A percentile compares a stretch with the other conserved stretches of the same genome.
phyloP scores from a whole-genome alignment of 1,284 basidiomycete species.

The Moesziomyces globuligerus region DNA sequence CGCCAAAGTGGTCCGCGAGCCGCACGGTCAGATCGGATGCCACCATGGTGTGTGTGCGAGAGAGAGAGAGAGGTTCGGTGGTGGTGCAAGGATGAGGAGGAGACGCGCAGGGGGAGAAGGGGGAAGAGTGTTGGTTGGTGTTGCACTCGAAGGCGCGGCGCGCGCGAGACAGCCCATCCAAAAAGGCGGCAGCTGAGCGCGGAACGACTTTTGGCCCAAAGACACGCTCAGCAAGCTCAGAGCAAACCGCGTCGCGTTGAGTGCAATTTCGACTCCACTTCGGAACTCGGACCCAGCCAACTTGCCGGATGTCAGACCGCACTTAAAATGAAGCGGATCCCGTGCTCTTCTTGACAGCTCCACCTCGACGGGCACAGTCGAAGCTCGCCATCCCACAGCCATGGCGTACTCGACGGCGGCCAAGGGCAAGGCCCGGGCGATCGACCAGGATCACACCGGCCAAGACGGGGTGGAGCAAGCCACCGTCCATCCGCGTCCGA shows the following conservation, averaged over 20 bases:
- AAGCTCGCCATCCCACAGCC: neutral
- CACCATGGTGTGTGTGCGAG: conserved; percentile 6
- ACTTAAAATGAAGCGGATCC: no score
- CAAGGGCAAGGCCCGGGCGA: conserved; percentile 29
- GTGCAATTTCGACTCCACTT: neutral
- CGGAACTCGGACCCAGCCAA: conserved; percentile 15
- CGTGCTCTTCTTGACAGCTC: no score
- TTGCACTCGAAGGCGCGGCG: conserved; percentile 3
- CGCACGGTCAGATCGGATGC: conserved; percentile 26
- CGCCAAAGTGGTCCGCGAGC: conserved; percentile 36
- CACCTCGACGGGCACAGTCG: no score
- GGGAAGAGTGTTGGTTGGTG: neutral
- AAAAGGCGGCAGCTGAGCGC: conserved; percentile 1
- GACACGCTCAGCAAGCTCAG: no score
- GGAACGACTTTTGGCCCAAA: conserved; percentile 1
- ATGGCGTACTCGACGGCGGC: conserved; percentile 8
- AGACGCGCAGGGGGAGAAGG: no score
- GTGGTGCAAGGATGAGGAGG: neutral
- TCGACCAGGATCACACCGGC: no score
- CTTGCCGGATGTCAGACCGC: no score
- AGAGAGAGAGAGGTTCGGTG: neutral
- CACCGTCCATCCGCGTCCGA: conserved; percentile 21
- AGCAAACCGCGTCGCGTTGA: conserved; percentile 46
- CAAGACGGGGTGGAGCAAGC: no score
- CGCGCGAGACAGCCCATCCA: no score